Conservation (phyloP, 2,329 filamentous ascomycete genomes). For the Acrocalymma vagum region DNA sequence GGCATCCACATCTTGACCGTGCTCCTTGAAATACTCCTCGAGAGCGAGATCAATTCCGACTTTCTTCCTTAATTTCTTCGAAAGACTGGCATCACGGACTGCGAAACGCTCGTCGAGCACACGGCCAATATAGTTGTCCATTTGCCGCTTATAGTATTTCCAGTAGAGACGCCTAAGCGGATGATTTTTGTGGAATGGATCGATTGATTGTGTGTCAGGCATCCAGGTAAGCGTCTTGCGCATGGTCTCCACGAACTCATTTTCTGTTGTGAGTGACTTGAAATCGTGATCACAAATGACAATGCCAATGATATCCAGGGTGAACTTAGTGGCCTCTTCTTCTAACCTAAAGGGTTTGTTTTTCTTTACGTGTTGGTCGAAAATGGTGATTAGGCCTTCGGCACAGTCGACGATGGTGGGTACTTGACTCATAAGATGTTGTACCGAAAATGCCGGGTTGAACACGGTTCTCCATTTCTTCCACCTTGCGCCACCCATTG, state of each 20-base stretch:
- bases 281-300: constrained; percentile 49
- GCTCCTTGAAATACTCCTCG: constrained; percentile 49
- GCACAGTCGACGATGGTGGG: constrained; percentile 48
- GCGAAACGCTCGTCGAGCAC: constrained; percentile 49
- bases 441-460: constrained; percentile 51
- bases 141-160: constrained; percentile 44
- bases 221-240: constrained; percentile 46
- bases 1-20: constrained; percentile 21
- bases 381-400: constrained; percentile 40
- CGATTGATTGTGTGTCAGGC: constrained; percentile 37
- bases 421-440: constrained; percentile 50
- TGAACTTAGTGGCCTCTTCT: constrained; percentile 48
- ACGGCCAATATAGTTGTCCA: constrained; percentile 48
- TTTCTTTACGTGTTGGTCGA: constrained; percentile 44
- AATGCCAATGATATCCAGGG: constrained; percentile 54
- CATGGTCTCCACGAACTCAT: constrained; percentile 48
- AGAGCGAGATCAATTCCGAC: constrained; percentile 52
- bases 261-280: constrained; percentile 41
- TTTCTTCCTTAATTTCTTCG: constrained; percentile 36
- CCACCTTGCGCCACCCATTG: constrained; percentile 49
- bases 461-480: constrained; percentile 55
- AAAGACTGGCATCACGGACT: constrained; percentile 25
- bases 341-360: constrained; percentile 52
- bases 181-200: constrained; percentile 47
- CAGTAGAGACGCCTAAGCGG: constrained; percentile 45